These are phyloP conservation scores for Hysterium pulicare DNA, from an alignment of 2,329 filamentous ascomycete species.

Conservation along the genomic window DNA sequence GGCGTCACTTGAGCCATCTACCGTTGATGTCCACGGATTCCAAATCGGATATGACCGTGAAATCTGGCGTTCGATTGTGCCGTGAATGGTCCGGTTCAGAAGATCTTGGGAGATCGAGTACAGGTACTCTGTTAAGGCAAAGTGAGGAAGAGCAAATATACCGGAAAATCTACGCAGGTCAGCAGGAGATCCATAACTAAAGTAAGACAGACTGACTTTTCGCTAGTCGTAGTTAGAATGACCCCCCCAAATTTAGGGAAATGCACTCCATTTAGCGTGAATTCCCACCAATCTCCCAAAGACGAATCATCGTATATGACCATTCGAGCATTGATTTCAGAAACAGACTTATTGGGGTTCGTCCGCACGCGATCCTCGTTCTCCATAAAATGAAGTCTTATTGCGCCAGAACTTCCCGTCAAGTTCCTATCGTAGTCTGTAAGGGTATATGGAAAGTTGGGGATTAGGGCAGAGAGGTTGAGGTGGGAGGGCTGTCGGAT, in stretches of 20 bases:
- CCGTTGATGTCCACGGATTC: conserved; percentile 74
- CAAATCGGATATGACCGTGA: conserved; percentile 49
- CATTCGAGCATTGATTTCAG: conserved; percentile 67
- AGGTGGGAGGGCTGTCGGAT: conserved; percentile 46
- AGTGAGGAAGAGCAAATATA: conserved; percentile 82
- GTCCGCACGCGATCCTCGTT: conserved; percentile 36
- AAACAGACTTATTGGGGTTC: conserved; percentile 46
- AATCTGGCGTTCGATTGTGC: conserved; percentile 64
- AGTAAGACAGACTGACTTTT: conserved; percentile 59
- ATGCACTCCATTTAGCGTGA: conserved; percentile 79
- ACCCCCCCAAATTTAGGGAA: conserved; percentile 77
- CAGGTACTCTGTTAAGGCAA: conserved; percentile 59
- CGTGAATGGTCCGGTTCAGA: conserved; percentile 69
- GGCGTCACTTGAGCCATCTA: conserved; percentile 56
- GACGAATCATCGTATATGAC: conserved; percentile 69
- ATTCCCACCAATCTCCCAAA: conserved; percentile 72
- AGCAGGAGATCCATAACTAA: neutral
- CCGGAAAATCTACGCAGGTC: conserved; percentile 59
- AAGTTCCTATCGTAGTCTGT: conserved; percentile 74
- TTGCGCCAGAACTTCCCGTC: conserved; percentile 64
- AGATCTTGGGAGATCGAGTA: conserved; percentile 52
- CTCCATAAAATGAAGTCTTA: conserved; percentile 67
- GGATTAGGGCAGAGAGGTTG: conserved; percentile 56
- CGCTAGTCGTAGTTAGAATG: conserved; percentile 82
- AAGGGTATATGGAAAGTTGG: conserved; percentile 64